These are phyloP conservation scores for Chalciporus sphaerocephalus DNA, from an alignment of 768 basidiomycete species.

Conservation along the genomic window DNA sequence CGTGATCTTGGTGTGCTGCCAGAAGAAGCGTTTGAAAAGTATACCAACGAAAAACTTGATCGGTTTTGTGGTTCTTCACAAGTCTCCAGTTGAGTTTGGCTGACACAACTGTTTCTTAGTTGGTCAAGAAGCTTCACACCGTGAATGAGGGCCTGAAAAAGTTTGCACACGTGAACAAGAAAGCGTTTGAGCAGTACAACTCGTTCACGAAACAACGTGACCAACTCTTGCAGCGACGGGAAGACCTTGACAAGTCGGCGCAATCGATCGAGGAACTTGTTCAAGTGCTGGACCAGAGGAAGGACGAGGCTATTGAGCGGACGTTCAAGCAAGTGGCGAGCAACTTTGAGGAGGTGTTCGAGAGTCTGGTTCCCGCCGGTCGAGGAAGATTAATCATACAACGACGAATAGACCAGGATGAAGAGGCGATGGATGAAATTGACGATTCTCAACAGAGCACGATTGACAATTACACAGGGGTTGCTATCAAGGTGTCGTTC, in stretches of 20 bases:
- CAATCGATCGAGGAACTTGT: constrained; percentile 89
- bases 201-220: constrained; percentile 98
- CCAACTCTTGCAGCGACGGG: constrained; percentile 77
- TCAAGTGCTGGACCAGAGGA: constrained; percentile 89
- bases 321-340: constrained; percentile 98
- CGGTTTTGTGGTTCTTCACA: constrained; percentile 48
- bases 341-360: constrained; percentile 97
- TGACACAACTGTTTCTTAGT: constrained; percentile 41
- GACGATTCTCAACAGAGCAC: constrained; percentile 69
- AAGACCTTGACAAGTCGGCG: constrained; percentile 89
- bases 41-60: constrained; percentile 83
- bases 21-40: constrained; percentile 96
- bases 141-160: constrained; percentile 93
- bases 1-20: constrained; percentile 94
- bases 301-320: constrained; percentile 97
- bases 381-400: constrained; percentile 90
- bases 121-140: constrained; percentile 87
- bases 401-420: constrained; percentile 84
- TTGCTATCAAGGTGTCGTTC: constrained; percentile 98
- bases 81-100: not conserved
- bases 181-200: constrained; percentile 97
- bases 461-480: constrained; percentile 94
- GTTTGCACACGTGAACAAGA: constrained; percentile 98
- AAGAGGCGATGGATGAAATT: constrained; percentile 60
- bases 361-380: constrained; percentile 91